A percentile compares a stretch with the other conserved stretches of the same genome.
These are phyloP conservation scores for Wallacemonas sp. DNA, from an alignment of 208 protist genomes.

Conservation along the genomic window DNA sequence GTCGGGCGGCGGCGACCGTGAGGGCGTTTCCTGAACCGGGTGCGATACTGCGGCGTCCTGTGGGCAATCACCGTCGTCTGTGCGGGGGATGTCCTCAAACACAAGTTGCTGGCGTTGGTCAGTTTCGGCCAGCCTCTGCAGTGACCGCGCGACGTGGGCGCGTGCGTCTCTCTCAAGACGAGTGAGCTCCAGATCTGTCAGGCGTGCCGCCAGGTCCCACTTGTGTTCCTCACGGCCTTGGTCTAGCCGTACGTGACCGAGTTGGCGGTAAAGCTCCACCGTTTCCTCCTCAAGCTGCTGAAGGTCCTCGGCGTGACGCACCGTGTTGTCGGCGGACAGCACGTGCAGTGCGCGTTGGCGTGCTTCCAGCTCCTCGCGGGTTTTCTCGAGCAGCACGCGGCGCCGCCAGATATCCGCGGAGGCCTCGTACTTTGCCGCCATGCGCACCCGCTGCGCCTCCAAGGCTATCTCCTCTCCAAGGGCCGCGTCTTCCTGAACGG, in stretches of 20 bases:
- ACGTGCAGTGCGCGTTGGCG: conserved; percentile 40
- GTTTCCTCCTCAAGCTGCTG: conserved; percentile 40
- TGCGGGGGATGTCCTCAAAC: not conserved
- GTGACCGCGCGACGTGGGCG: conserved; percentile 36
- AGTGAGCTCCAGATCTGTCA: conserved; percentile 54
- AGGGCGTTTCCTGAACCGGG: not conserved
- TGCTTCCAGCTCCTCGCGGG: conserved; percentile 35
- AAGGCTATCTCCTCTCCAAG: conserved; percentile 42
- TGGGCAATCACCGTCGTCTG: not conserved
- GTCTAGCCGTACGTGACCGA: conserved; percentile 39
- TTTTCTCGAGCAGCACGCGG: conserved; percentile 32
- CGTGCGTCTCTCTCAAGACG: conserved; percentile 48
- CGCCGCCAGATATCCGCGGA: conserved; percentile 37
- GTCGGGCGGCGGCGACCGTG: too few species aligned
- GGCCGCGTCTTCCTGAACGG: conserved; percentile 25
- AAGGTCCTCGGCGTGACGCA: conserved; percentile 38
- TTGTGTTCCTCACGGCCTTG: conserved; percentile 48
- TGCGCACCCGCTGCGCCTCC: conserved; percentile 53
- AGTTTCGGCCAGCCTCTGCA: conserved; percentile 16
- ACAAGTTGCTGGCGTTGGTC: not conserved
- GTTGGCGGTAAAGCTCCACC: conserved; percentile 23
- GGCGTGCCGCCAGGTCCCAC: conserved; percentile 42
- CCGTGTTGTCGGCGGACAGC: conserved; percentile 23
- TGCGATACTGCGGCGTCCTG: not conserved
- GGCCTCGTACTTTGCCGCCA: conserved; percentile 69